Evolutionary conservation across 2,329 filamentous ascomycete genomes (phyloP), one percentile per base, ranked within the genome.

Genomic region (Aspergillus amoenus): DNA sequence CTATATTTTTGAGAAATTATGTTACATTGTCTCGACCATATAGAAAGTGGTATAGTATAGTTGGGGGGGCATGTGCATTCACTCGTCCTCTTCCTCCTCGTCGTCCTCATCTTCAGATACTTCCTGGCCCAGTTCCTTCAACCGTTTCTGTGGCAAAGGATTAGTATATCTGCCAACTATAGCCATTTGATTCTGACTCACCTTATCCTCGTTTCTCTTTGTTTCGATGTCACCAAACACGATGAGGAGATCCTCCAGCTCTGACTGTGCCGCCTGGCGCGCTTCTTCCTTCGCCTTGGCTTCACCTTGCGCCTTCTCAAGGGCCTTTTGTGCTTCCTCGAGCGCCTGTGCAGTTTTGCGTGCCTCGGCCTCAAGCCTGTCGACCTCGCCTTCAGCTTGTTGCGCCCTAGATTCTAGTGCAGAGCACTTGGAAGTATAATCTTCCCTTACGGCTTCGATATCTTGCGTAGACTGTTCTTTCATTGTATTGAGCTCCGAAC

Each of bases 141-240:
- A 78, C 48, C 84, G 87, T 73, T 79, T 73, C 76, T 81, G 65
- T 13, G 37, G 44, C 15, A 54, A 22, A 42, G n/a, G 4, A 27
- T 55, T 50, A 55, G 53, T 50, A 50, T 45, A 21, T 39, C 15
- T 18, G 12, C 37, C 7, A 39, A 18, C 40, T 40, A 30, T 30
- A 30, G 21, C 15, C 39, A 52, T 6, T 18, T 3, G 13, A 8
- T 21, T 44, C n/a, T 54, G 56, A 70, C 81, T 63, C 75, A 89
- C 88, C 82, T 90, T 93, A 69, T 93, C 91, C 65, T 84, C 85
- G 42, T 82, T 81, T 48, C 86, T 80, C 76, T 93, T 93, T 53
- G 91, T 88, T 73, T 94, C 90, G 17, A 92, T 70, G 68, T 94
- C 90, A 13, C 85, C 86, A 73, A 93, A 91, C 5, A 94, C 87